A percentile compares a stretch with the other conserved stretches of the same genome.
Conservation (phyloP, 176 grass and related monocot genomes). For the Calamus simplicifolius region DNA sequence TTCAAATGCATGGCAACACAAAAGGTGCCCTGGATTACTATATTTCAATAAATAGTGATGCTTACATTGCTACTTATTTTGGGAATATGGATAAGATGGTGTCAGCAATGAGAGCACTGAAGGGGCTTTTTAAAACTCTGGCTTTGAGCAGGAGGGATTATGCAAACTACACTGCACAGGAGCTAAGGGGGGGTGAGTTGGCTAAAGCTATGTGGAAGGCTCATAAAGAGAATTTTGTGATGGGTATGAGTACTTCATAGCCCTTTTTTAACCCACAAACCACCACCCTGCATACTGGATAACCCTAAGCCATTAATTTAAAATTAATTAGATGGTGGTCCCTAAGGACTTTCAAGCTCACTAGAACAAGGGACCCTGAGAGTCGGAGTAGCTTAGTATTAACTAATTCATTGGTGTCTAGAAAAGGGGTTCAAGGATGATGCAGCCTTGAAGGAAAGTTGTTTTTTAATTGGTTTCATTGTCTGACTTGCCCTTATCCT, state of each 20-base stretch:
- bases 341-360: no score
- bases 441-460: no score
- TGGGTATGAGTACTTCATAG: conserved; percentile 65
- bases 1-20: conserved; percentile 90
- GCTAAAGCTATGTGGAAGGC: conserved; percentile 66
- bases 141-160: conserved; percentile 88
- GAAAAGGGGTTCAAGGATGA: no score
- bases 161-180: conserved; percentile 43
- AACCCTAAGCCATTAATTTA: no score
- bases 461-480: no score
- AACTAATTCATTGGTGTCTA: no score
- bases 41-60: conserved; percentile 81
- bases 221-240: conserved; percentile 71
- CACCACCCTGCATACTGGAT: no score
- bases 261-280: no score
- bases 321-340: no score
- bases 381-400: no score
- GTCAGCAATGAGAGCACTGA: conserved; percentile 68
- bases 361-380: no score
- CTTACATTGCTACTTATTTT: conserved; percentile 81
- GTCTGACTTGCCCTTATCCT: no score
- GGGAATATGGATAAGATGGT: conserved; percentile 99
- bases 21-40: conserved; percentile 92
- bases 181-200: conserved; percentile 53
- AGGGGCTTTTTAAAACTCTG: conserved; percentile 62